Evolutionary conservation across 805 yeast species (phyloP).

Genomic region (Sugiyamaella qingdaonensis): DNA sequence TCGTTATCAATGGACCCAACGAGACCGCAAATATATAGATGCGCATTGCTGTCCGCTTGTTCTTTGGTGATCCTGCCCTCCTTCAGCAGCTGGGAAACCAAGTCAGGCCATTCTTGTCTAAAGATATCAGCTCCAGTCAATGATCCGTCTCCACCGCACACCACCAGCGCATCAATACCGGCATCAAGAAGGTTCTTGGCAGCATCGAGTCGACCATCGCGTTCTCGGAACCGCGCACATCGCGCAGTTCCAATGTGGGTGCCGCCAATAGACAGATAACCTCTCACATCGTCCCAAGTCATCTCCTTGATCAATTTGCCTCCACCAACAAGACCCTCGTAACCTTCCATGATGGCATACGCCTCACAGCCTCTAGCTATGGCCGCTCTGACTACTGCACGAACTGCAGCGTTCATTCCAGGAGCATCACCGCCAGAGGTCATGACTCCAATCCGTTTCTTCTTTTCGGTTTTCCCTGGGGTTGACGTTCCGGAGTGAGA

Average conservation of each 20-base stretch:
- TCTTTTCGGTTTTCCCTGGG: constrained; percentile 22
- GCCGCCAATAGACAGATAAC: constrained; percentile 90
- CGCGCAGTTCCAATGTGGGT: constrained; percentile 96
- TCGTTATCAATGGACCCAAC: constrained; percentile 98
- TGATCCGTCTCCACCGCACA: constrained; percentile 99
- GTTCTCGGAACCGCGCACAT: constrained; percentile 77
- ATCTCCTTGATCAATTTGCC: constrained; percentile 73
- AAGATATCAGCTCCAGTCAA: constrained; percentile 95
- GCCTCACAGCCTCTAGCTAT: constrained; percentile 85
- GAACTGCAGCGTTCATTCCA: constrained; percentile 95
- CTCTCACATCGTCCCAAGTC: constrained; percentile 93
- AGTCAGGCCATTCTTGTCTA: constrained; percentile 90
- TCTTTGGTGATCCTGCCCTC: constrained; percentile 54
- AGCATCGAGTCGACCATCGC: constrained; percentile 77
- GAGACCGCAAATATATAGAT: constrained; percentile 82
- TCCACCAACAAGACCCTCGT: constrained; percentile 86
- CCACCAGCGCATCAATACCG: constrained; percentile 93
- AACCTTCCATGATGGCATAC: constrained; percentile 90
- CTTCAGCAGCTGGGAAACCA: constrained; percentile 65
- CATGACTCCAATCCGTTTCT: constrained; percentile 83
- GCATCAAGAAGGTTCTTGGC: constrained; percentile 77
- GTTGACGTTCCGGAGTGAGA: constrained; percentile 8
- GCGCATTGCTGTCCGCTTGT: constrained; percentile 57
- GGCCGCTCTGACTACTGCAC: constrained; percentile 93
- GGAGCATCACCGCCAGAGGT: constrained; percentile 99